These are phyloP conservation scores for Neoascochyta sp. DNA, from an alignment of 2,329 filamentous ascomycete genomes.

Conservation along the genomic window DNA sequence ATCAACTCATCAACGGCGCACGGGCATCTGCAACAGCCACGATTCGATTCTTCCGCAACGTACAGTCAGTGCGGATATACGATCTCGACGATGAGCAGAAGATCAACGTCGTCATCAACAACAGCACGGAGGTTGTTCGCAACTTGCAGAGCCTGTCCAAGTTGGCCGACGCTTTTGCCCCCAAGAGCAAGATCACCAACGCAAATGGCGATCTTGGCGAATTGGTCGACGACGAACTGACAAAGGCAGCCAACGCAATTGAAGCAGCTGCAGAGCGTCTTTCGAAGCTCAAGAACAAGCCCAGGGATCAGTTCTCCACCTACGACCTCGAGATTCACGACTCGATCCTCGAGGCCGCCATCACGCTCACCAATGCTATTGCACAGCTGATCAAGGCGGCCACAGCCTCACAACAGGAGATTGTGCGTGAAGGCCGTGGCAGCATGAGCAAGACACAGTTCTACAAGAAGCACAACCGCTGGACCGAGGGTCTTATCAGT, in stretches of 20 bases:
- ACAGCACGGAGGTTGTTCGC: slow-evolving; percentile 93
- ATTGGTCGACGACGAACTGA: slow-evolving; percentile 85
- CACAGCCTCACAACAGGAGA: slow-evolving; percentile 89
- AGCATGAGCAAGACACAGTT: slow-evolving; percentile 86
- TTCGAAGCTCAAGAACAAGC: slow-evolving; percentile 91
- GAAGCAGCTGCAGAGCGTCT: slow-evolving; percentile 86
- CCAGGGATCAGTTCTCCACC: slow-evolving; percentile 89
- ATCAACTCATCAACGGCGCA: slow-evolving; percentile 77
- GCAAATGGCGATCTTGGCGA: slow-evolving; percentile 85
- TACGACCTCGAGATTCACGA: slow-evolving; percentile 97
- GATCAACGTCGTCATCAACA: slow-evolving; percentile 95
- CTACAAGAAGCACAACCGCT: slow-evolving; percentile 99
- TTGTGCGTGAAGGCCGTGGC: slow-evolving; percentile 87
- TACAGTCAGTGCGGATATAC: slow-evolving; percentile 91
- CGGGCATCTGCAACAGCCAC: slow-evolving; percentile 81
- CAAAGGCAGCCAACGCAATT: slow-evolving; percentile 91
- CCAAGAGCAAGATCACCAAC: slow-evolving; percentile 77
- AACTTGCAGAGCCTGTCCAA: slow-evolving; percentile 92
- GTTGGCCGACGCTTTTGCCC: slow-evolving; percentile 85
- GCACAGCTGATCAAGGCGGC: slow-evolving; percentile 92
- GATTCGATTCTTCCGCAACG: slow-evolving; percentile 88
- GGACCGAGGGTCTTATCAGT: slow-evolving; percentile 96
- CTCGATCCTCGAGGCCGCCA: slow-evolving; percentile 86
- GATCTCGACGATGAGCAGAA: slow-evolving; percentile 87
- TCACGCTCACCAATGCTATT: slow-evolving; percentile 91